Evolutionary conservation across 2,329 filamentous ascomycete genomes (phyloP).

Genomic region (Botrytis galanthina): DNA sequence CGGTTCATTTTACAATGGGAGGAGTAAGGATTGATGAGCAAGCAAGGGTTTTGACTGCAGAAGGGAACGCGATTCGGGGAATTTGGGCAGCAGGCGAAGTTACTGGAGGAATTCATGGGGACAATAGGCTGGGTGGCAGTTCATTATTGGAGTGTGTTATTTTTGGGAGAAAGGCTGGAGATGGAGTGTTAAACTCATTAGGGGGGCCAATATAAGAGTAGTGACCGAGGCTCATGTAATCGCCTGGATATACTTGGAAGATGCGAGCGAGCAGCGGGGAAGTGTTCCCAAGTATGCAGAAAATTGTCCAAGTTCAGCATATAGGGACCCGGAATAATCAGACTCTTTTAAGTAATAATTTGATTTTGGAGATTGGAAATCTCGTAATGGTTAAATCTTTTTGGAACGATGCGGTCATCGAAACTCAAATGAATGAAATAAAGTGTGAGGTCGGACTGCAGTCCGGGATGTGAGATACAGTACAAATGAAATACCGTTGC

Average conservation of each 20-base stretch:
- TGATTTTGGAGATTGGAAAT: not conserved
- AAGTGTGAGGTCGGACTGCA: not conserved
- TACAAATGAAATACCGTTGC: not conserved
- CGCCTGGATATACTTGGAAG: not conserved
- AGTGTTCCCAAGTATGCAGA: not conserved
- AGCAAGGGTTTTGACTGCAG: slow-evolving; percentile 48
- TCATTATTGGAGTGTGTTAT: slow-evolving; percentile 63
- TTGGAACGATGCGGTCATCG: not conserved
- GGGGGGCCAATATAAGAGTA: not conserved
- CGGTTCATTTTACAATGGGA: slow-evolving; percentile 67
- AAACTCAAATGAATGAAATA: not conserved
- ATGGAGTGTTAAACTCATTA: slow-evolving; percentile 19
- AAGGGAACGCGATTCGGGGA: slow-evolving; percentile 49
- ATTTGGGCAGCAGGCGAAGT: slow-evolving; percentile 64
- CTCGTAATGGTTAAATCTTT: not conserved
- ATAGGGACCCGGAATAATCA: not conserved
- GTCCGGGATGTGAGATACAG: not conserved
- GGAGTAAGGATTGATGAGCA: slow-evolving; percentile 56
- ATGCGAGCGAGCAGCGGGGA: not conserved
- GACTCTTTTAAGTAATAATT: not conserved
- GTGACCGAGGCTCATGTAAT: not conserved
- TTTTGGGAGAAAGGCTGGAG: slow-evolving; percentile 58
- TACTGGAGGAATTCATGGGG: slow-evolving; percentile 62
- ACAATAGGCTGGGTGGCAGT: slow-evolving; percentile 60
- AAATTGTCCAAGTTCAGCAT: not conserved